phyloP scores from a whole-genome alignment of 1,284 basidiomycete genomes.

The Hymenochaete sp. region DNA sequence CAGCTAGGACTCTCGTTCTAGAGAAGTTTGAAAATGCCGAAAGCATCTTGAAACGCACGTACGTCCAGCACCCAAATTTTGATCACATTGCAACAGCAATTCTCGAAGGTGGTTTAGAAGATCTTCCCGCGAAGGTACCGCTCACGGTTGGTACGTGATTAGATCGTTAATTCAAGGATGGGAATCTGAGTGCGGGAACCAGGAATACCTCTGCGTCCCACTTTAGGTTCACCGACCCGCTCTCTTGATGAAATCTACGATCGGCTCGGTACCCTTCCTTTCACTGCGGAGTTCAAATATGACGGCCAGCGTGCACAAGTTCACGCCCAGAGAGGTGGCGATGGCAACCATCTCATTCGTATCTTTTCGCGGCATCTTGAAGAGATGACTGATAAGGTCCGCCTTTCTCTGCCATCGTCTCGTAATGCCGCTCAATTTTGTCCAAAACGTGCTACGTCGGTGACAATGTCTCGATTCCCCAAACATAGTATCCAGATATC shows the following conservation, averaged over 20 bases:
- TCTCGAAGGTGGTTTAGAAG: conserved; percentile 51
- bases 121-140: conserved; percentile 56
- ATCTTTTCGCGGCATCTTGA: conserved; percentile 88
- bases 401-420: conserved; percentile 12
- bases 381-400: conserved; percentile 82
- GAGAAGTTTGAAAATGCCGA: conserved; percentile 48
- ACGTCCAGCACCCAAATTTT: conserved; percentile 86
- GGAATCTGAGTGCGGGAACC: not conserved
- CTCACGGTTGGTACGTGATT: conserved; percentile 60
- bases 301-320: conserved; percentile 87
- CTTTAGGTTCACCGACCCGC: conserved; percentile 77
- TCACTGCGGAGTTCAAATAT: conserved; percentile 78
- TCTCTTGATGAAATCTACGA: conserved; percentile 80
- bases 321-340: conserved; percentile 48
- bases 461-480: no score
- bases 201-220: conserved; percentile 66
- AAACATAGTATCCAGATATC: conserved; percentile 83
- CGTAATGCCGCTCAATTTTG: no score
- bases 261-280: conserved; percentile 57
- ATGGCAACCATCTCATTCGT: conserved; percentile 42
- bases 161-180: conserved; percentile 13
- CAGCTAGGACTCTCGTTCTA: conserved; percentile 37
- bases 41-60: conserved; percentile 63
- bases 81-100: conserved; percentile 67
- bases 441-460: no score